These are phyloP conservation scores for Trypanosoma lewisi DNA, from an alignment of 208 protist genomes.

Conservation along the genomic window DNA sequence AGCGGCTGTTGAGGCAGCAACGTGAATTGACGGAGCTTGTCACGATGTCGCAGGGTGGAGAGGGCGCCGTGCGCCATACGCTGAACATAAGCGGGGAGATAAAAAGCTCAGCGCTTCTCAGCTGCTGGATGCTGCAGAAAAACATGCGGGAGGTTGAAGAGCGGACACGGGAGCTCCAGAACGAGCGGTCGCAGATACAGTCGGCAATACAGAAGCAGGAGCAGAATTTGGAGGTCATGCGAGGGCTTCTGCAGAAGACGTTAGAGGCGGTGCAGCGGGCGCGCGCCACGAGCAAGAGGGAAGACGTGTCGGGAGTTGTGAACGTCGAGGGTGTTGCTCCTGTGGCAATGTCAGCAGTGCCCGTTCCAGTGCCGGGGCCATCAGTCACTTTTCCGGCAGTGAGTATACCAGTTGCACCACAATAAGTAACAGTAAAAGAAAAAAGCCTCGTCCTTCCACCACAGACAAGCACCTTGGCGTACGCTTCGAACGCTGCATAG, in stretches of 20 bases:
- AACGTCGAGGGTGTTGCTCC: not conserved
- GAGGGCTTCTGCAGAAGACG: slow-evolving; percentile 37
- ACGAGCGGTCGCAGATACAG: slow-evolving; percentile 41
- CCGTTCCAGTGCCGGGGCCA: too few relatives aligned
- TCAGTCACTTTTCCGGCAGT: too few relatives aligned
- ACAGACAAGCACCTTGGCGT: too few relatives aligned
- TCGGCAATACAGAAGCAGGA: slow-evolving; percentile 31
- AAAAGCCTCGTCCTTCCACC: too few relatives aligned
- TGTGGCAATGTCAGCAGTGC: not conserved
- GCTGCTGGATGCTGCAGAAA: slow-evolving; percentile 18
- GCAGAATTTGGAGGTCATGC: slow-evolving; percentile 36
- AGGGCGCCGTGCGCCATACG: slow-evolving; percentile 34
- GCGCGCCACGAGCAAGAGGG: slow-evolving; percentile 13
- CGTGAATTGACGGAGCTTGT: slow-evolving; percentile 61
- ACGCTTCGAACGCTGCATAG: too few relatives aligned
- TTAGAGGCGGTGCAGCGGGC: slow-evolving; percentile 42
- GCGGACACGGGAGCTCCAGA: slow-evolving; percentile 26
- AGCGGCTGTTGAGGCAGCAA: slow-evolving; percentile 61
- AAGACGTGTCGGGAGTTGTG: slow-evolving; percentile 2
- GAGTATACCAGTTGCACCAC: too few relatives aligned
- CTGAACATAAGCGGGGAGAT: slow-evolving; percentile 19
- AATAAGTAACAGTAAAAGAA: too few relatives aligned
- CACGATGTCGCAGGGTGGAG: slow-evolving; percentile 55
- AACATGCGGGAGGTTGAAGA: slow-evolving; percentile 22
- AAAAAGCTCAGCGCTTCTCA: slow-evolving; percentile 18